Evolutionary conservation across 202 grass and related monocot genomes (phyloP), one percentile per base, ranked within the genome.

Genomic region (Panicum hallii): DNA sequence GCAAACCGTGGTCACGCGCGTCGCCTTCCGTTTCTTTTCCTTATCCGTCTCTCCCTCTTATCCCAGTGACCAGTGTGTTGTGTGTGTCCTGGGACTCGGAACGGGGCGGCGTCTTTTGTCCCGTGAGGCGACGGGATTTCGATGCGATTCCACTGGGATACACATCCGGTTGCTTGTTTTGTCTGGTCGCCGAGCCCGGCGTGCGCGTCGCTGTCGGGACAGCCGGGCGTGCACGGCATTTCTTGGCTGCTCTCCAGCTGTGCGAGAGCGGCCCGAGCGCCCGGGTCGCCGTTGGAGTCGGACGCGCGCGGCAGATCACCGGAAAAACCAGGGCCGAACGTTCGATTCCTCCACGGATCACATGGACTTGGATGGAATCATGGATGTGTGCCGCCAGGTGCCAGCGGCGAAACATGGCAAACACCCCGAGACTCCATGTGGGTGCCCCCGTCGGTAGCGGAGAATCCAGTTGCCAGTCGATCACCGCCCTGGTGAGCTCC

Each of bases 201-300:
- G 46, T 79, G 75, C 43, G 52, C 69, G 48, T 83, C 74, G 55
- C 55, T 78, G 80, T 83, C 70, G 63, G 52, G 77, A 50, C 81
- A 74, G 30, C 75, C 43, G 61, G 67, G 82, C 82, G 70, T 84
- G 61, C 62, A 69, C 81, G 82, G 50, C 50, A 5, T 41, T 26
- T 9, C 7, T 14, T 32, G 45, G 69, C 8, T 53, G 76, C 70
- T 62, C 43, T 84, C 61, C 82, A 61, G 74, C 80, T 73, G 36
- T 4, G 36, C 4, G 36, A 38, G 4, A 23, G 56, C 56, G 9
- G 17, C 14, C 56, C 0, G 56, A 5, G 42, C 43, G 67, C 23
- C 42, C 3, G 42, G 3, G 69, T 49, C 6, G 48, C 26, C 49
- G 49, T 22, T 34, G 70, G 68, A 71, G 44, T 50, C 0, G 22